These are phyloP conservation scores for Garcia nutans DNA, from an alignment of 345 rosid species.

Conservation along the genomic window DNA sequence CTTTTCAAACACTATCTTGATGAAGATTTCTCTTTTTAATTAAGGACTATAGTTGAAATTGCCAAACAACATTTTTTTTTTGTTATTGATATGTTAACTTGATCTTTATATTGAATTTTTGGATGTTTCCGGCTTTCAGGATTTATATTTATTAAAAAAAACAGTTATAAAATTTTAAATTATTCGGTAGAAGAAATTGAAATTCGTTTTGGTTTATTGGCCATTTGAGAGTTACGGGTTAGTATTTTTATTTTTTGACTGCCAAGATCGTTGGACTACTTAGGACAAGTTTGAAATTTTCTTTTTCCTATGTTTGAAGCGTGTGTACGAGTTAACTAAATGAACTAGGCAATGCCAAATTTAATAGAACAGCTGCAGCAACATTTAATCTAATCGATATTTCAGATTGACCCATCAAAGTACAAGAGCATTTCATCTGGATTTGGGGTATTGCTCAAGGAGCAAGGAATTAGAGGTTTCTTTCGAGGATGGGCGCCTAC, in stretches of 20 bases:
- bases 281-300: too few species aligned
- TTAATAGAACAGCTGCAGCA: not conserved
- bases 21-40: too few species aligned
- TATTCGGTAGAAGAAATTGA: too few species aligned
- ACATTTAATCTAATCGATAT: constrained; percentile 5
- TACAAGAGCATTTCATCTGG: constrained; percentile 78
- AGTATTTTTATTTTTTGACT: too few species aligned
- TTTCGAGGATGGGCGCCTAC: constrained; percentile 95
- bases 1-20: too few species aligned
- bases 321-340: not conserved
- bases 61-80: not conserved
- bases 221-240: not conserved
- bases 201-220: not conserved
- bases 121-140: not conserved
- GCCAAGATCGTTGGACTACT: too few species aligned
- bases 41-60: too few species aligned
- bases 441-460: constrained; percentile 71
- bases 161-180: too few species aligned
- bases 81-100: too few species aligned
- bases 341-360: not conserved
- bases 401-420: constrained; percentile 83
- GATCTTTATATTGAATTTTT: too few species aligned
- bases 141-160: too few species aligned
- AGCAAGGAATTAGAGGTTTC: constrained; percentile 82
- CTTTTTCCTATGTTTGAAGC: too few species aligned